Evolutionary conservation across 495 filamentous ascomycete species (phyloP), one percentile per base, ranked within the genome.

Genomic region (Lichina pygmaea): DNA sequence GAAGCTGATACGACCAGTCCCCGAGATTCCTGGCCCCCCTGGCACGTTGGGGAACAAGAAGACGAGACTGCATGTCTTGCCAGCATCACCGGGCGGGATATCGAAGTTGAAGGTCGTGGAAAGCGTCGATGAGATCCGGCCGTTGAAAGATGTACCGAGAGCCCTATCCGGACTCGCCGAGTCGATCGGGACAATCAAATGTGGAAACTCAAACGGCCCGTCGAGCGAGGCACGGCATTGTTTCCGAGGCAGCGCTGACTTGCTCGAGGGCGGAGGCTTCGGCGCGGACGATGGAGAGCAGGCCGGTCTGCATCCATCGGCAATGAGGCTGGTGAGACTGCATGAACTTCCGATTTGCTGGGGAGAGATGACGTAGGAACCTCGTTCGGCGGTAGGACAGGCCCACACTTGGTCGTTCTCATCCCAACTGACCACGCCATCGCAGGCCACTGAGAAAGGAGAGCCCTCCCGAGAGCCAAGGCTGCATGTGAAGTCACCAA

Each of bases 41-140:
- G 53, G 43, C 24, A 24, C 4, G 24, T 59, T 47, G 6, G 78
- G 77, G 57, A 80, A 70, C 36, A 78, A 60, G 63, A 84, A 80
- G 44, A 78, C 56, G 7, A 80, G 65, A 33, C 62, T 62, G 58
- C 78, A 84, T 0, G 62, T 75, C 57, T 71, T 70, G 42, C 63
- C 68, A 37, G 61, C 53, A 53, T 69, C 61, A 9, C 54, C 54
- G 0, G 53, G 31, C 0, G 72, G 73, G 39, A 81, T 67, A 53
- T 77, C 73, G 58, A 82, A 82, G 57, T 75, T 75, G 67, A 78
- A 82, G 41, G 75, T 57, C 13, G 64, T 67, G 34, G 74, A 76
- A 48, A 72, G 57, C 24, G 63, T 67, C 5, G 64, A 52, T 5
- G 63, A 64, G 32, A 78, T 58, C 7, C 64, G 61, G 34, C 73